These are phyloP conservation scores for Fremontodendron californicum DNA, from an alignment of 345 rosid genomes.

Conservation along the genomic window DNA sequence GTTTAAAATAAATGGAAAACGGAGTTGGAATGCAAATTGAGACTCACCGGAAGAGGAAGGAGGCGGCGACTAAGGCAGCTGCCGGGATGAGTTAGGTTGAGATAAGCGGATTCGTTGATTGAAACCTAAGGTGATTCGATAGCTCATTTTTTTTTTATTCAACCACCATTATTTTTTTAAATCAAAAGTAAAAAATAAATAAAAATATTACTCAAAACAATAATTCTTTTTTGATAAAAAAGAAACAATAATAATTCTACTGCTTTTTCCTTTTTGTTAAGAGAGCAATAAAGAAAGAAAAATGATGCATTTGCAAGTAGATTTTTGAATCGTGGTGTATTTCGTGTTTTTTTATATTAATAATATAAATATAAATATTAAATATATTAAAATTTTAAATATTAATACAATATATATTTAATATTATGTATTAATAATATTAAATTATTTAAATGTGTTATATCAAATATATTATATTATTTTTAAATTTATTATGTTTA, in stretches of 20 bases:
- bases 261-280: neutral
- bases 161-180: neutral
- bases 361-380: no score
- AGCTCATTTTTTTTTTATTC: constrained; percentile 1
- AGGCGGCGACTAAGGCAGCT: neutral
- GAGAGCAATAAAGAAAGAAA: neutral
- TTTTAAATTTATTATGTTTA: no score
- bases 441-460: no score
- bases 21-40: neutral
- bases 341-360: neutral
- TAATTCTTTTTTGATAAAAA: neutral
- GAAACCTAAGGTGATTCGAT: constrained; percentile 6
- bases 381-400: no score
- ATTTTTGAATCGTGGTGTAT: neutral
- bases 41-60: constrained; percentile 6
- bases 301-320: neutral
- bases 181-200: neutral
- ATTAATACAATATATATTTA: no score
- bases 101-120: neutral
- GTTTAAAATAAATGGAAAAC: neutral
- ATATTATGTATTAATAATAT: no score
- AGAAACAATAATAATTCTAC: neutral
- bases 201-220: neutral
- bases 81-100: constrained; percentile 8
- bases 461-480: no score